These are phyloP conservation scores for Sclerotinia sclerotiorum DNA, from an alignment of 2,329 filamentous ascomycete genomes.

Conservation along the genomic window DNA sequence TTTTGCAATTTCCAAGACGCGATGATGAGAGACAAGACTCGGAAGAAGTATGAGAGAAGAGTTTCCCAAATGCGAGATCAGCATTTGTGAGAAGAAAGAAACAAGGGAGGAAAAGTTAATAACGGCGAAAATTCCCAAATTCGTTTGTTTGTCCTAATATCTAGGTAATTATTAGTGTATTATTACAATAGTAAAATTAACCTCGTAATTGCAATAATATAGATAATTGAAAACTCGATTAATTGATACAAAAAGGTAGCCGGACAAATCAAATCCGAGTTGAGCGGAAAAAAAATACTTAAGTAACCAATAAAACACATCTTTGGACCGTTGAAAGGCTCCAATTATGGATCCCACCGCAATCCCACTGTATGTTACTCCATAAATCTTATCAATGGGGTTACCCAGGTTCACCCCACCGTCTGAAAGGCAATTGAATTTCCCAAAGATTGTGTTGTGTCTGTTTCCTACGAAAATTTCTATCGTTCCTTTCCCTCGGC, in stretches of 20 bases:
- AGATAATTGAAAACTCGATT: background rate
- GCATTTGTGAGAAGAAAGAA: background rate
- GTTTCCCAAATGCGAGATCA: background rate
- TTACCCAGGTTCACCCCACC: background rate
- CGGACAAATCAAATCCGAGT: background rate
- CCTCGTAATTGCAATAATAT: background rate
- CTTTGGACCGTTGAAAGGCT: background rate
- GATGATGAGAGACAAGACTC: background rate
- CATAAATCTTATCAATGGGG: background rate
- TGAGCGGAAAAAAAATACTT: background rate
- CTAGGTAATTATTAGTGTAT: no score
- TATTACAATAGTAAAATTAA: background rate
- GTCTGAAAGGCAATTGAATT: background rate
- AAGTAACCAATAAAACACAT: background rate
- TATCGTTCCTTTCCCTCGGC: background rate
- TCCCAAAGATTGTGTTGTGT: background rate
- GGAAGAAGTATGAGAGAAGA: background rate
- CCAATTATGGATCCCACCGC: background rate
- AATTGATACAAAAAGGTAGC: background rate
- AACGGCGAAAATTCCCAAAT: background rate
- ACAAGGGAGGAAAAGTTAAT: background rate
- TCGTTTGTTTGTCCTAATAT: background rate
- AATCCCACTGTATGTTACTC: background rate
- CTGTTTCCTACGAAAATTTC: background rate
- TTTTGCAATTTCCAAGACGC: constrained; percentile 8